These are phyloP conservation scores for Platanus orientalis DNA, from an alignment of 164 flowering plant species.

Conservation along the genomic window DNA sequence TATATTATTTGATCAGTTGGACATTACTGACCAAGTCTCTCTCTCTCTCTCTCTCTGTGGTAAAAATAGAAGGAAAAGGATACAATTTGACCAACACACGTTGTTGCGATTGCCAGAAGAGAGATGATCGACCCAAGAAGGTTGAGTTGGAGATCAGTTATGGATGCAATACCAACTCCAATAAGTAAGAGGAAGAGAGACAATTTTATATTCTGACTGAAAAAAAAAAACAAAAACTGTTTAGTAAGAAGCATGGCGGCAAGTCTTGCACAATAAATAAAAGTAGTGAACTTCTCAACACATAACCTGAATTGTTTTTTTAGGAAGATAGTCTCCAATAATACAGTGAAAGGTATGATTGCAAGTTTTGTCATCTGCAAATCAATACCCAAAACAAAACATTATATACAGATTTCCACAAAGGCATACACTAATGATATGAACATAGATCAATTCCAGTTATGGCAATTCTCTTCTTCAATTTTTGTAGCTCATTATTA, in stretches of 20 bases:
- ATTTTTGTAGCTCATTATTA: no score
- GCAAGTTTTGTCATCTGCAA: conserved; percentile 98
- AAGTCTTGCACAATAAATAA: no score
- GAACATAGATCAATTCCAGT: no score
- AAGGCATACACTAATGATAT: no score
- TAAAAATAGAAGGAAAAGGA: conserved; percentile 27
- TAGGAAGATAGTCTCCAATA: conserved; percentile 80
- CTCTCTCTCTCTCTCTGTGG: no score
- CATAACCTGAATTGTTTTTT: conserved; percentile 88
- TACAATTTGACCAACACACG: conserved; percentile 98
- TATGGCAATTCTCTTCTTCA: no score
- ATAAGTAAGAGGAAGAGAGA: conserved; percentile 67
- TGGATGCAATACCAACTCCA: conserved; percentile 94
- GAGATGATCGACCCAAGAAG: conserved; percentile 78
- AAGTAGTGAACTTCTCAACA: background rate
- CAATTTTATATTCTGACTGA: conserved; percentile 77
- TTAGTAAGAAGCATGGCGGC: background rate
- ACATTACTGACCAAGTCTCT: no score
- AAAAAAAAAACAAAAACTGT: conserved; percentile 3
- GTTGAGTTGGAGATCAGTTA: conserved; percentile 96
- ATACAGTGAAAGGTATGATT: conserved; percentile 92
- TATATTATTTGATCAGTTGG: no score
- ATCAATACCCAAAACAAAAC: conserved; percentile 1
- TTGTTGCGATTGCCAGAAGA: conserved; percentile 84
- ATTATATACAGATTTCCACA: no score